phyloP scores from a whole-genome alignment of 805 yeast species.

The Yarrowia hollandica region DNA sequence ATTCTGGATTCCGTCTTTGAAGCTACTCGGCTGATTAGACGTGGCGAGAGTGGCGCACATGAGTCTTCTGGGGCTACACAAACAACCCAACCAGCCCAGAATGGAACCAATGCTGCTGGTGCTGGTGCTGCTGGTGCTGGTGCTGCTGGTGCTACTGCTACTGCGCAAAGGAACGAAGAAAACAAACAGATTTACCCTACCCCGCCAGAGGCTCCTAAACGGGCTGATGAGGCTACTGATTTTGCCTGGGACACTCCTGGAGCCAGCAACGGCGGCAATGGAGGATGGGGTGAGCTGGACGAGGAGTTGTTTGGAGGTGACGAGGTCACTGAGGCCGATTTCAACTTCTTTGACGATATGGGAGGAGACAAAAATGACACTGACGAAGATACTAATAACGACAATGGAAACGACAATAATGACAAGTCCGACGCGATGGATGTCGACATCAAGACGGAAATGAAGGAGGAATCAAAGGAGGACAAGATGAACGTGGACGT shows the following conservation, averaged over 20 bases:
- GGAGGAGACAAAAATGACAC: background rate
- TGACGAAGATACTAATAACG: no score
- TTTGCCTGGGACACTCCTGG: constrained; percentile 31
- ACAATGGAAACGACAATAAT: no score
- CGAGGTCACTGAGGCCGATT: constrained; percentile 47
- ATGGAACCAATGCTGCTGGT: background rate
- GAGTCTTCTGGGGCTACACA: no score
- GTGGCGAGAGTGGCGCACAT: background rate
- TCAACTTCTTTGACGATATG: constrained; percentile 44
- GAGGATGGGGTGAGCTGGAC: constrained; percentile 38
- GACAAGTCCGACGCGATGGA: no score
- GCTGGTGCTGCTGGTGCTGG: background rate
- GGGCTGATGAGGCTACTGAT: constrained; percentile 28
- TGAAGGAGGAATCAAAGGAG: no score
- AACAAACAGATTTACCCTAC: constrained; percentile 39
- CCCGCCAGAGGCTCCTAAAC: constrained; percentile 41
- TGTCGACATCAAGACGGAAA: no score
- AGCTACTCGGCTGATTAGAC: constrained; percentile 3
- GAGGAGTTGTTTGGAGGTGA: constrained; percentile 42
- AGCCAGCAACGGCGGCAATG: constrained; percentile 35
- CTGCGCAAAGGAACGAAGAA: background rate
- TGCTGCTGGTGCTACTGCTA: background rate
- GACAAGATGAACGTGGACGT: background rate
- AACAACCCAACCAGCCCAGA: background rate
- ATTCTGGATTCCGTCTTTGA: constrained; percentile 12